Conservation (phyloP, 495 filamentous ascomycete genomes). For the Penicillium turbatum region DNA sequence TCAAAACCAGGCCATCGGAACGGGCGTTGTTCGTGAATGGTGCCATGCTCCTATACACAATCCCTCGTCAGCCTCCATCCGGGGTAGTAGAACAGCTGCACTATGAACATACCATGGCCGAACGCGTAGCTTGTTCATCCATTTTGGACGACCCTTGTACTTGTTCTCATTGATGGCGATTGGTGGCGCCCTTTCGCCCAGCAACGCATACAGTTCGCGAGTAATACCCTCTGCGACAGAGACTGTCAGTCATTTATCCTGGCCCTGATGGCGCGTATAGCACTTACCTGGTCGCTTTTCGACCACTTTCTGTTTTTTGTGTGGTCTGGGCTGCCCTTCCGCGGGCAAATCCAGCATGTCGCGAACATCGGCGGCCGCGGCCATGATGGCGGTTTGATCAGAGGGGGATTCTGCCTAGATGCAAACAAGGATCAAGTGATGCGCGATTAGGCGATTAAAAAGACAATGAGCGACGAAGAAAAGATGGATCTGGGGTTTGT, state of each 20-base stretch:
- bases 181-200: conserved; percentile 64
- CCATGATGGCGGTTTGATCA: conserved; percentile 47
- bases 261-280: neutral
- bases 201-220: conserved; percentile 60
- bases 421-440: neutral
- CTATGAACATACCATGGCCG: conserved; percentile 48
- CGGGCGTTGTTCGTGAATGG: conserved; percentile 59
- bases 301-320: conserved; percentile 73
- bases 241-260: neutral
- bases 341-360: conserved; percentile 82
- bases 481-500: neutral
- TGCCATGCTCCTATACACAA: conserved; percentile 42
- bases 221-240: conserved; percentile 65
- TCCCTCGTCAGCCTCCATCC: neutral
- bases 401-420: conserved; percentile 1
- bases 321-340: conserved; percentile 56
- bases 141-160: conserved; percentile 60
- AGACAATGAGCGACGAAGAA: neutral
- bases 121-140: conserved; percentile 49
- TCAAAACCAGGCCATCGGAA: conserved; percentile 52
- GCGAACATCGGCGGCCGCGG: conserved; percentile 76
- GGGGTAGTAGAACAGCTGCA: neutral
- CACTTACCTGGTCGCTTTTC: conserved; percentile 63
- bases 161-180: conserved; percentile 63
- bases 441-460: neutral